Base-by-base conservation (phyloP, 345 rosid species). In the Dovyalis caffra region DNA sequence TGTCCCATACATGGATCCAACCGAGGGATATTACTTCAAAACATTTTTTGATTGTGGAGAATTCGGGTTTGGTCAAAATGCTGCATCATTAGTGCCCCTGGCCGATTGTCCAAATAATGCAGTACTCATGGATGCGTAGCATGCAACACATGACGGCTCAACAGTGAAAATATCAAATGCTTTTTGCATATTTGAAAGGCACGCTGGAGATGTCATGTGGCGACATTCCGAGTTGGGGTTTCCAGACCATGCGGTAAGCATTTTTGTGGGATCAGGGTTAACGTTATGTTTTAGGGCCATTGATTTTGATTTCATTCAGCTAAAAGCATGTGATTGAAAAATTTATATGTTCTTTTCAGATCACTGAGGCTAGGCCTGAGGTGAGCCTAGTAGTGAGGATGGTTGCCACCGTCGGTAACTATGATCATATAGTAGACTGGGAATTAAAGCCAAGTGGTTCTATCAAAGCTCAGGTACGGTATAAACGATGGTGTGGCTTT, bases 71-170 rank as follows among this genome's bases (percentile, higher is more conserved):
- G 91, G 93, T 10, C 74, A 49, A 62, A 32, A 49, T 0, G 83
- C 93, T 1, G 88, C 77, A 5, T 67, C 93, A 20, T 79, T 89
- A 51, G 76, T 77, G 9, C 91, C 88, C 3, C 66, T 73, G 1
- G 82, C 74, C 0, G 91, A 88, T 78, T 89, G 91, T 76, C 91
- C 93, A 0, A 66, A 80, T 6, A 78, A 76, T 64, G 93, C 93
- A 1, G 84, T 79, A 0, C 87, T 82, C 66, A 37, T 89, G 66
- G 87, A 89, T 6, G 91, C 76, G 0, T 47, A 81, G 57, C 83
- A 75, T 1, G 87, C 93, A 0, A 82, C 78, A 10, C 85, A 73
- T 53, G 84, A 85, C 66, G 91, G 91, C 9, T 69, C 79, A 10
- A 83, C 88, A 0, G 76, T 83, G 2, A 40, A 80, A 57, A 70